Base-by-base conservation (phyloP, 2,329 filamentous ascomycete genomes). In the Sarocladium kiliense region DNA sequence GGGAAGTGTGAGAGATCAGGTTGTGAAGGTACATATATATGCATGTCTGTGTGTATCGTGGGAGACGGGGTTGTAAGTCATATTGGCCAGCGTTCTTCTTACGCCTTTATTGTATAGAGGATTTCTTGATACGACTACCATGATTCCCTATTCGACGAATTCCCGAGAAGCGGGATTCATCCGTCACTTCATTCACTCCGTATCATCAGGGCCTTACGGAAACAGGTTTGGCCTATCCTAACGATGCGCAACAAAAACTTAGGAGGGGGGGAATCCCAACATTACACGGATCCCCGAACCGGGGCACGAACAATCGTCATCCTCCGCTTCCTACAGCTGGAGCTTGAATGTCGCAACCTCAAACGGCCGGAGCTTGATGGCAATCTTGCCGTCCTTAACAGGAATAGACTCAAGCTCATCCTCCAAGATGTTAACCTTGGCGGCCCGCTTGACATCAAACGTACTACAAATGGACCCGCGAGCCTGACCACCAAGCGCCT, bases 351-450 rank as follows among this genome's bases (percentile, higher is more conserved):
- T 94, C 19, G 86, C 89, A 57, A 96, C 88, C 76, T 96, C 91
- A 70, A 95, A 96, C 19, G 90, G 82, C 62, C 88, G 79, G 61
- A 96, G 67, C 54, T 81, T 79, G 62, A 94, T 81, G 45, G 77
- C 68, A 56, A 89, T 81, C 62, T 74, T 58, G 74, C 77, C 58
- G 36, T 73, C 65, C 14, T 70, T 50, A 42, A 86, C 58, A 54
- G 78, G 68, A 56, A 91, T 63, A 65, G 85, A 83, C 60, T 90
- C 86, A 55, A 85, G 71, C 63, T 96, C 88, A 69, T 99, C 94
- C 69, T 99, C 94, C 30, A 99, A 74, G 58, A 95, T 69, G 71
- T 96, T 97, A 41, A 85, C 86, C 79, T 91, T 96, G 73, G 79
- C 87, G 30, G 88, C 91, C 63, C 82, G 85, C 75, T 86, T 87